A percentile compares a stretch with the other conserved stretches of the same genome.
Evolutionary conservation across 2,329 filamentous ascomycete species (phyloP).

Genomic region (Botrytis pseudocinerea): DNA sequence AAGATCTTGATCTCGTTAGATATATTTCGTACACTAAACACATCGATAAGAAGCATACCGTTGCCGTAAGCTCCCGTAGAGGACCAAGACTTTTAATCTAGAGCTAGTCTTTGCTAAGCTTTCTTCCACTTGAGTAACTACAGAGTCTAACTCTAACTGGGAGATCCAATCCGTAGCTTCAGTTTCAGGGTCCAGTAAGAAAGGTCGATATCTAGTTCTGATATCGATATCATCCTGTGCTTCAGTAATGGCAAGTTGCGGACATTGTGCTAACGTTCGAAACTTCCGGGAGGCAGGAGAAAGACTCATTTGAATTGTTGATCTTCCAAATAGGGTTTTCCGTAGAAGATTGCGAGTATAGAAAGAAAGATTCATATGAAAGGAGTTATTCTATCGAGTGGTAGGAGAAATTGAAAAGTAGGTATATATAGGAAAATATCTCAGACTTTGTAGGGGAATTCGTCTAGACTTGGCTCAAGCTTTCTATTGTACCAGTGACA

Average conservation of each 20-base stretch:
- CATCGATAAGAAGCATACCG: conserved; percentile 31
- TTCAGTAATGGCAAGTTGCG: conserved; percentile 12
- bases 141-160: conserved; percentile 55
- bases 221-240: conserved; percentile 10
- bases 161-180: conserved; percentile 55
- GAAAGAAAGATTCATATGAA: neutral
- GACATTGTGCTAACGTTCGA: conserved; percentile 15
- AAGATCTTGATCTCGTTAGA: conserved; percentile 47
- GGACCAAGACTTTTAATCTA: conserved; percentile 56
- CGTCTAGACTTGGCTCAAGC: conserved; percentile 1
- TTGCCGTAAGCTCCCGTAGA: conserved; percentile 60
- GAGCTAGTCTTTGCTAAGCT: conserved; percentile 44
- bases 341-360: neutral
- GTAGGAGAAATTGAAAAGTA: neutral
- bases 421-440: neutral
- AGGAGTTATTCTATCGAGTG: neutral
- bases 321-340: neutral
- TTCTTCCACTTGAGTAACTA: conserved; percentile 51
- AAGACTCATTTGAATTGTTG: neutral
- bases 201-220: conserved; percentile 56
- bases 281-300: neutral
- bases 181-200: conserved; percentile 48
- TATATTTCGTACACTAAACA: neutral
- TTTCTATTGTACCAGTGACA: neutral
- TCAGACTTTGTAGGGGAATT: neutral